Evolutionary conservation across 345 rosid species (phyloP), one percentile per base, ranked within the genome.

Genomic region (Populus nigra): DNA sequence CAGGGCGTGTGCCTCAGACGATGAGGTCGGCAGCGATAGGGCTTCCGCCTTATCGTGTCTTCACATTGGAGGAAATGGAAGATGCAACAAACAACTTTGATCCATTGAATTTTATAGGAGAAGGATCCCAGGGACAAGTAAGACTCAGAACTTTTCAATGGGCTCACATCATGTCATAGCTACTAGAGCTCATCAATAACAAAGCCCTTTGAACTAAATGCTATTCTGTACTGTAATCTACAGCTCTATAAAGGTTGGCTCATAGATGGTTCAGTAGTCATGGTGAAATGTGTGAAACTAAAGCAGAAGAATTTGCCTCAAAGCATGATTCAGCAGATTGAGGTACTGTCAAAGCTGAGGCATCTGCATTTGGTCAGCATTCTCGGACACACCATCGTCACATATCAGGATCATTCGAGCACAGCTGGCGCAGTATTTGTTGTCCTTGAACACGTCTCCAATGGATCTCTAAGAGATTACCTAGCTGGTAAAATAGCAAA

Each of bases 21-120:
- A 91, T 93, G 98, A 90, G 95, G 78, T 87, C 91, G 17, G 91
- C 90, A 38, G 91, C 92, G 33, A 88, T 95, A 5, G 98, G 99
- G 66, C 90, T 95, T n/a, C 88, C 91, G 29, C 90, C 93, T 0
- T 93, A 90, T 77, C 88, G 87, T 0, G 86, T 84, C 68, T 93
- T 89, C 87, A 84, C 89, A 25, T 82, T 91, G 81, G 98, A 93
- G 80, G 97, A 95, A 66, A 78, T 95, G 25, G 98, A 95, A 83
- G 94, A 91, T 69, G 99, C 92, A 39, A 95, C 97, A 13, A 88
- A 86, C 81, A 87, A 87, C 71, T 95, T 95, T 76, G 91, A 95
- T 83, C 85, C 89, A 72, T 68, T 80, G 69, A 90, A 88, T 81
- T 88, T 91, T 61, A 61, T 91, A 68, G 85, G 84, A 35, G 93